Percentiles rank a stretch among this genome's conserved stretches.
Evolutionary conservation across 2,329 filamentous ascomycete species (phyloP).

Genomic region (Aureobasidium zeae): DNA sequence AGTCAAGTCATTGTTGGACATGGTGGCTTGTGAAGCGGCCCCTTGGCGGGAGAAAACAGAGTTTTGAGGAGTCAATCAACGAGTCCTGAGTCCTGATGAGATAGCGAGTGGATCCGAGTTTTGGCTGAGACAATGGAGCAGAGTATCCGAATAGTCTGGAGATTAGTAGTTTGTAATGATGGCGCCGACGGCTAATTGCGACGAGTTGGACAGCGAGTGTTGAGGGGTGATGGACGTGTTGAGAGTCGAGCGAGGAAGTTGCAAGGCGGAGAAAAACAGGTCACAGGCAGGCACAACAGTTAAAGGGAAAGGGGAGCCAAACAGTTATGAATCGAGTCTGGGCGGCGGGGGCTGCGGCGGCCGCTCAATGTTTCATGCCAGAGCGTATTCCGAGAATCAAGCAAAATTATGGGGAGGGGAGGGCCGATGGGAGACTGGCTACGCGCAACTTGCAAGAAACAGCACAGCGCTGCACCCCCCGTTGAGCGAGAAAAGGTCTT

Average conservation of each 20-base stretch:
- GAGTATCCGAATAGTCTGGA: background rate
- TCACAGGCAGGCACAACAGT: no score
- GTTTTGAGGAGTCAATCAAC: slow-evolving; percentile 10
- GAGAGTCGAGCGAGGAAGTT: slow-evolving; percentile 1
- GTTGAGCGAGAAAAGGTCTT: slow-evolving; percentile 9
- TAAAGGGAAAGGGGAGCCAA: slow-evolving; percentile 8
- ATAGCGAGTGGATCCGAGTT: slow-evolving; percentile 9
- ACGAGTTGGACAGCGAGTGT: slow-evolving; percentile 8
- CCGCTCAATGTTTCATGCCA: background rate
- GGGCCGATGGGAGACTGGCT: background rate
- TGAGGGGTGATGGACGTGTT: background rate
- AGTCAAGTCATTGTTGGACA: slow-evolving; percentile 9
- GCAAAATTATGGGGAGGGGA: no score
- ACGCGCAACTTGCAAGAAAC: slow-evolving; percentile 6
- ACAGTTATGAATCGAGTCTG: slow-evolving; percentile 9
- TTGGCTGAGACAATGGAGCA: slow-evolving; percentile 13
- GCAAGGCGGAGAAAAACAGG: background rate
- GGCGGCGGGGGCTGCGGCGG: slow-evolving; percentile 7
- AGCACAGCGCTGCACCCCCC: slow-evolving; percentile 2
- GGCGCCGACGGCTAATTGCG: background rate
- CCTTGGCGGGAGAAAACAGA: slow-evolving; percentile 11
- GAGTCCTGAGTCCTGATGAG: slow-evolving; percentile 3
- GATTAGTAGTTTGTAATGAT: background rate
- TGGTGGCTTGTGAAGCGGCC: slow-evolving; percentile 4
- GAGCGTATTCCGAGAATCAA: no score